Evolutionary conservation across 73 alveolate genomes (phyloP).

Genomic region (Paraurostyla sp.): DNA sequence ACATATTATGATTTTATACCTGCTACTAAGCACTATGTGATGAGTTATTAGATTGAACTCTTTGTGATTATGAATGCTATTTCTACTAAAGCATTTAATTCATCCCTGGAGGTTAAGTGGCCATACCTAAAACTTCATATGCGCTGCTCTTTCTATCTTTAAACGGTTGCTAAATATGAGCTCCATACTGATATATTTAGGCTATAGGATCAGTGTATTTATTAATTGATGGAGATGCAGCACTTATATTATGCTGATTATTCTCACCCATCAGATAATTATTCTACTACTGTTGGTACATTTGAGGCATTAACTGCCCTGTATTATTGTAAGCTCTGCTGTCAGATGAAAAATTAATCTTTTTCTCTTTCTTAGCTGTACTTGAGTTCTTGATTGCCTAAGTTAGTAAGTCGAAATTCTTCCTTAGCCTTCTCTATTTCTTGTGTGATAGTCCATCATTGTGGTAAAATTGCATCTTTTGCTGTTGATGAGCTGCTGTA

Average conservation of each 20-base stretch:
- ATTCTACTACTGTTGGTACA: neutral
- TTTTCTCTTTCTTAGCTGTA: constrained; percentile 32
- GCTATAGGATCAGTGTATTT: neutral
- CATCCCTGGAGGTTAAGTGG: too few species aligned
- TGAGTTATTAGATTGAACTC: constrained; percentile 28
- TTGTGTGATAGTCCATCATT: neutral
- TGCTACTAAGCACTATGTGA: neutral
- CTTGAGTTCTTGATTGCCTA: constrained; percentile 40
- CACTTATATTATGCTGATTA: neutral
- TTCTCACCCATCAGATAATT: neutral
- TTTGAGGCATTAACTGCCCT: neutral
- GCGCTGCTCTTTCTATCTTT: constrained; percentile 35
- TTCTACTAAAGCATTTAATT: too few species aligned
- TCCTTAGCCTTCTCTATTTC: constrained; percentile 17
- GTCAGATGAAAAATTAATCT: neutral
- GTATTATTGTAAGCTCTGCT: constrained; percentile 44
- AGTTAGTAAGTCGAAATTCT: constrained; percentile 34
- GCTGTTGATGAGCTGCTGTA: too few species aligned
- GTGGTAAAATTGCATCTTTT: neutral
- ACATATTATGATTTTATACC: constrained; percentile 31
- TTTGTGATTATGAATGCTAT: neutral
- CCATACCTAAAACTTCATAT: constrained; percentile 20
- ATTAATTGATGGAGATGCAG: neutral
- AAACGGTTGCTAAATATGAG: neutral
- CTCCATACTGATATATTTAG: constrained; percentile 14